Percentiles rank a stretch among this genome's conserved stretches.
Evolutionary conservation across 768 basidiomycete species (phyloP).

Genomic region (Russula brevipes): DNA sequence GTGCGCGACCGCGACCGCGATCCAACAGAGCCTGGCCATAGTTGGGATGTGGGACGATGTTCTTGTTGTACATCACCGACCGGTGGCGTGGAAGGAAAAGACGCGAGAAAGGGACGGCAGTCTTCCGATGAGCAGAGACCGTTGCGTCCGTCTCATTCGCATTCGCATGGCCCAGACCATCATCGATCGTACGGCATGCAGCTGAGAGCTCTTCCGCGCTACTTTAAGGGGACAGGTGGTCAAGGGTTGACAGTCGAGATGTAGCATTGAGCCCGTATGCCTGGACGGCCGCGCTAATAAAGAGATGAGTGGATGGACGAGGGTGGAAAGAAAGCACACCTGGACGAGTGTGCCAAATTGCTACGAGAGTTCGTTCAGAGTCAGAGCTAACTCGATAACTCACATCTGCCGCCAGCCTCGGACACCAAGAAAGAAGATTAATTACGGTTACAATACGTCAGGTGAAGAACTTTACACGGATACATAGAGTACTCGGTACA

Average conservation of each 20-base stretch:
- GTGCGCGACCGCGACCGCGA: background rate
- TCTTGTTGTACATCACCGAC: background rate
- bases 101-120: constrained; percentile 7
- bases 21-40: background rate
- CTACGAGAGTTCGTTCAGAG: background rate
- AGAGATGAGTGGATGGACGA: background rate
- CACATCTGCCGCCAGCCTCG: too few species aligned
- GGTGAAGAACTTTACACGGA: background rate
- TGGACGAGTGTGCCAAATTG: background rate
- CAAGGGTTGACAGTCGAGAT: background rate
- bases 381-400: too few species aligned
- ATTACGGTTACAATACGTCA: background rate
- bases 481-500: constrained; percentile 4
- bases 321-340: background rate
- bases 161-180: background rate
- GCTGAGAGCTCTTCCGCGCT: background rate
- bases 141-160: background rate
- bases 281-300: background rate
- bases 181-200: background rate
- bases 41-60: background rate
- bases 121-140: background rate
- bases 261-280: background rate
- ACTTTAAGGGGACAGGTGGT: background rate
- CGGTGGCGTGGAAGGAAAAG: constrained; percentile 4
- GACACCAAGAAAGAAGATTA: too few species aligned